Base-by-base conservation (phyloP, 2,329 filamentous ascomycete genomes). In the Talaromyces sp. region DNA sequence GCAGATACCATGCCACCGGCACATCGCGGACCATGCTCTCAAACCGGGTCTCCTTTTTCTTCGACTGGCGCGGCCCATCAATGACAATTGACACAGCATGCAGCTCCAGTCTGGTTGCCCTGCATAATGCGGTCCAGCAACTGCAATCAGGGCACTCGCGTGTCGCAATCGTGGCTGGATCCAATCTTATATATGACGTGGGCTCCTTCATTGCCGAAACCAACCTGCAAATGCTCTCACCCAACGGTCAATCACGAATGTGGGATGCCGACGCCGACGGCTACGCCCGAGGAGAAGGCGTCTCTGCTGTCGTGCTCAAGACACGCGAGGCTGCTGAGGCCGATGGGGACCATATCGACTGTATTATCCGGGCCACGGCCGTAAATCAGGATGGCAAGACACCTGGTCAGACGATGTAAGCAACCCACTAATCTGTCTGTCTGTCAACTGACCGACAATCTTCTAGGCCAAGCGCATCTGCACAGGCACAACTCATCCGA, bases 251-350 rank as follows among this genome's bases (percentile, higher is more conserved):
- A 47, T 85, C 80, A 14, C 80, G 78, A 56, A 82, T 78, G 73
- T 82, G 76, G 73, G 78, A 81, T 64, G 71, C 68, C 2, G 68
- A 68, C 2, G 83, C 81, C 0, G 71, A 83, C 64, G 83, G 82
- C 5, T 83, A 77, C 68, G 81, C 75, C 31, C 77, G 83, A 0
- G 82, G 81, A 10, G 85, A 87, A 57, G 84, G 83, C 0, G 70
- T 84, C 12, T 78, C 78, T 0, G 71, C 75, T 0, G 64, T 87
- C 0, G 69, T 86, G 0, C 64, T 88, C 0, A 87, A 87, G 67
- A 73, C 69, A 0, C 67, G 87, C 1, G 70, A 68, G 5, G 69
- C 75, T 1, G 85, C 85, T 0, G 60, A 87, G 3, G 69, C 61
- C 0, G 77, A 82, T 65, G 76, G 77, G 0, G 80, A 83, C 62